Conservation (phyloP, 2,329 filamentous ascomycete species). For the Colletotrichum tabaci region DNA sequence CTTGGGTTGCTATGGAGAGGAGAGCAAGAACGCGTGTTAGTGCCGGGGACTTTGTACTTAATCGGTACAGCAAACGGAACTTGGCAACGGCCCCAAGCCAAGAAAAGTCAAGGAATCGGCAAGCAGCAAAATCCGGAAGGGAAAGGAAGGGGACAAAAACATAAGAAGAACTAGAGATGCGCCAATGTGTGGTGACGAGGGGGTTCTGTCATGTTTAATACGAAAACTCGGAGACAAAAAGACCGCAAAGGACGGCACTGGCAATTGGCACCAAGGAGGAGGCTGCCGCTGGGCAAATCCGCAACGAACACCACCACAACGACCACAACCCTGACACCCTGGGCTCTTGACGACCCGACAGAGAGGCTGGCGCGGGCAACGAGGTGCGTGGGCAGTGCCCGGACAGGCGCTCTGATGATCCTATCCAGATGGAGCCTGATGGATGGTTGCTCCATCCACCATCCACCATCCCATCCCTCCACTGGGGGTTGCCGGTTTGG, state of each 20-base stretch:
- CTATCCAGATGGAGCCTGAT: slow-evolving; percentile 36
- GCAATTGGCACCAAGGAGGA: slow-evolving; percentile 7
- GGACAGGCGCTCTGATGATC: slow-evolving; percentile 40
- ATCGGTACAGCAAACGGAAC: slow-evolving; percentile 18
- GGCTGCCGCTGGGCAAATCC: slow-evolving; percentile 24
- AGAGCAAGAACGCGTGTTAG: slow-evolving; percentile 30
- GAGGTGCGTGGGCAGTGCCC: slow-evolving; percentile 39
- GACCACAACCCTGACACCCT: slow-evolving; percentile 11
- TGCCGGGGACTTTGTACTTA: slow-evolving; percentile 3
- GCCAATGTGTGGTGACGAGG: slow-evolving; percentile 33
- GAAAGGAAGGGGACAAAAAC: neutral
- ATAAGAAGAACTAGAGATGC: slow-evolving; percentile 22
- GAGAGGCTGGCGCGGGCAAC: slow-evolving; percentile 28
- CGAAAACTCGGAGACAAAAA: slow-evolving; percentile 16
- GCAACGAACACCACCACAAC: slow-evolving; percentile 2
- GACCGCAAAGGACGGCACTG: slow-evolving; percentile 28
- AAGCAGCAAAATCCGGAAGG: slow-evolving; percentile 18
- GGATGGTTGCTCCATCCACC: slow-evolving; percentile 30
- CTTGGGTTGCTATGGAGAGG: slow-evolving; percentile 36
- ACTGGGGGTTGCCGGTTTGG: slow-evolving; percentile 5
- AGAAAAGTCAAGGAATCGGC: slow-evolving; percentile 26
- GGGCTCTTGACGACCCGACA: slow-evolving; percentile 4
- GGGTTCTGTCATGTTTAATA: slow-evolving; percentile 35
- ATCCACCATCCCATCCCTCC: neutral
- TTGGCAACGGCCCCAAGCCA: slow-evolving; percentile 23